Percentiles rank a stretch among this genome's conserved stretches.
These are phyloP conservation scores for Populus hybrid DNA, from an alignment of 441 rosid genomes.

Conservation along the genomic window DNA sequence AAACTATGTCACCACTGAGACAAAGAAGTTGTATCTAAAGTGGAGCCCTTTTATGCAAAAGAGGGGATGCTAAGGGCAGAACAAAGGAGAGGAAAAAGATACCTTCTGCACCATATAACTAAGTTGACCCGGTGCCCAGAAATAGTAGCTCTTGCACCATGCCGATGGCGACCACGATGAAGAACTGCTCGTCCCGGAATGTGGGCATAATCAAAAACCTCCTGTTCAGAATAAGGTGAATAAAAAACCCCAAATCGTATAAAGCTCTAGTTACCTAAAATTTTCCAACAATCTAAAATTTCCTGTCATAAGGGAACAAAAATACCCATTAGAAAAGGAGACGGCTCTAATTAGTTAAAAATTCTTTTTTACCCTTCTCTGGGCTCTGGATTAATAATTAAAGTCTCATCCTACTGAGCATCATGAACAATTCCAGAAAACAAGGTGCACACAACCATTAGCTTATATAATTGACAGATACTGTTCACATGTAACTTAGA, in stretches of 20 bases:
- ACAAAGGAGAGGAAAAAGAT: neutral
- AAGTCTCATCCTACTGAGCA: neutral
- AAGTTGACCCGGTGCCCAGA: slow-evolving; percentile 72
- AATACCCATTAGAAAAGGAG: too few relatives aligned
- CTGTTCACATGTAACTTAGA: neutral
- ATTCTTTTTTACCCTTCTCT: neutral
- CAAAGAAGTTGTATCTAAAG: neutral
- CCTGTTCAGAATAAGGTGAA: slow-evolving; percentile 36
- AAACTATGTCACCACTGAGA: neutral
- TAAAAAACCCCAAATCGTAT: slow-evolving; percentile 5
- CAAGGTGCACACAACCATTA: neutral
- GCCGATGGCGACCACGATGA: slow-evolving; percentile 93
- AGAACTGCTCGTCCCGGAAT: slow-evolving; percentile 76
- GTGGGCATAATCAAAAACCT: slow-evolving; percentile 65
- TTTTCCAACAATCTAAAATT: neutral
- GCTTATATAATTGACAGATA: neutral
- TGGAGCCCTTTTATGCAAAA: neutral
- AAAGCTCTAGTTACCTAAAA: neutral
- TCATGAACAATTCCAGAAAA: neutral
- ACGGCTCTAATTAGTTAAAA: neutral
- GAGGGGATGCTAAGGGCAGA: neutral
- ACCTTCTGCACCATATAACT: slow-evolving; percentile 95
- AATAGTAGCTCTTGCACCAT: slow-evolving; percentile 91
- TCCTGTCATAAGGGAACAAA: neutral
- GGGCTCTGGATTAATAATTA: neutral